These are phyloP conservation scores for Pythium dissimile DNA, from an alignment of 352 stramenopile genomes.

Conservation along the genomic window DNA sequence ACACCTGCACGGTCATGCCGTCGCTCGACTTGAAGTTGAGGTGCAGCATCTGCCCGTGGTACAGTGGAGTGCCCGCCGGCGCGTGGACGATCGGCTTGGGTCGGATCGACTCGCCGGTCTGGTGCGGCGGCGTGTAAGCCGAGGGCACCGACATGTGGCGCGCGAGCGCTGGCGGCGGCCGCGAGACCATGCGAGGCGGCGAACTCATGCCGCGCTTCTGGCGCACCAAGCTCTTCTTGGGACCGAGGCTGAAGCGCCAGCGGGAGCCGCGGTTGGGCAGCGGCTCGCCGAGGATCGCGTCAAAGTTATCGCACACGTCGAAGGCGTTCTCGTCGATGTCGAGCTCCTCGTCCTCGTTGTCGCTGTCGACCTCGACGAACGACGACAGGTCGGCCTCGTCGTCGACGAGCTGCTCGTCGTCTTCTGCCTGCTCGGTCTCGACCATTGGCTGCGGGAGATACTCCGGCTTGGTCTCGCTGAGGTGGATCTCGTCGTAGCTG, in stretches of 20 bases:
- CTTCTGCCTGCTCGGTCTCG: constrained; percentile 2
- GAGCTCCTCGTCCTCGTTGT: constrained; percentile 28
- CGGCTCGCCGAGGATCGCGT: constrained; percentile 34
- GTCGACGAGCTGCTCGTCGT: constrained; percentile 25
- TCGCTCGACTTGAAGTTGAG: constrained; percentile 47
- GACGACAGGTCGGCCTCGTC: constrained; percentile 34
- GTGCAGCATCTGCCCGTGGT: constrained; percentile 55
- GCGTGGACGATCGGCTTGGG: constrained; percentile 22
- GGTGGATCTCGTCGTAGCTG: constrained; percentile 11
- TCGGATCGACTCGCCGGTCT: constrained; percentile 7
- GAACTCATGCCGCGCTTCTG: constrained; percentile 50
- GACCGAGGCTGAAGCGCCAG: constrained; percentile 22
- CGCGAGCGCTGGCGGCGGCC: constrained; percentile 21
- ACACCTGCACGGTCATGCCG: constrained; percentile 40
- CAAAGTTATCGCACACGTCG: constrained; percentile 32
- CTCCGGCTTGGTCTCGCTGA: neutral
- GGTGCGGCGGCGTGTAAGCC: constrained; percentile 9
- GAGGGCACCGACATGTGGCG: constrained; percentile 25
- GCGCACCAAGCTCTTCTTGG: constrained; percentile 22
- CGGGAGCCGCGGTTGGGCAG: constrained; percentile 17
- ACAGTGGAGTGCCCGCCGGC: constrained; percentile 30
- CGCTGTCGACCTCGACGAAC: constrained; percentile 25
- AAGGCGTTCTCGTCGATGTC: constrained; percentile 34
- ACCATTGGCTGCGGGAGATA: too few relatives aligned
- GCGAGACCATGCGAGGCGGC: constrained; percentile 41